Conservation (phyloP, 345 rosid species). For the Capsella bursapastoris region DNA sequence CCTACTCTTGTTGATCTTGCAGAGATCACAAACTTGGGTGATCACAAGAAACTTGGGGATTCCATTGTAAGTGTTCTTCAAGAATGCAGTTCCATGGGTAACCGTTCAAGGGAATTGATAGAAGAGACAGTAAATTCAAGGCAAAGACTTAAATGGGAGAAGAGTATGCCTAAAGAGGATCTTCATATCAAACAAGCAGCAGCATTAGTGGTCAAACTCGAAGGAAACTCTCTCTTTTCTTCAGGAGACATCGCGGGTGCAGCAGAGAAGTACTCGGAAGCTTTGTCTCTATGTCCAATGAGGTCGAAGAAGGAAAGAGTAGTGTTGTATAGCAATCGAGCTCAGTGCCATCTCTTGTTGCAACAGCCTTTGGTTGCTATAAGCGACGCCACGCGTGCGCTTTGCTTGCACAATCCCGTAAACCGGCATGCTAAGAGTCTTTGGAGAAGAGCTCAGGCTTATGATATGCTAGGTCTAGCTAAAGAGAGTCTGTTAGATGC, state of each 20-base stretch:
- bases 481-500: conserved; percentile 98
- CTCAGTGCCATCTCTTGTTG: conserved; percentile 92
- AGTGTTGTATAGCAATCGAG: conserved; percentile 90
- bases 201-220: conserved; percentile 89
- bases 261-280: conserved; percentile 90
- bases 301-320: conserved; percentile 96
- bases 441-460: conserved; percentile 99
- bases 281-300: conserved; percentile 86
- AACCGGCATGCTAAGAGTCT: conserved; percentile 97
- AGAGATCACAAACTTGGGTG: conserved; percentile 81
- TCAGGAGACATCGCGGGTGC: conserved; percentile 94
- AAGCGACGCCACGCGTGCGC: conserved; percentile 92
- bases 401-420: conserved; percentile 82
- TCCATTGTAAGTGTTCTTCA: conserved; percentile 76
- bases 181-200: conserved; percentile 99
- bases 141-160: conserved; percentile 90
- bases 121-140: conserved; percentile 74
- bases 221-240: conserved; percentile 96
- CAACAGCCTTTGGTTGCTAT: conserved; percentile 94
- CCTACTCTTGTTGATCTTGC: conserved; percentile 89
- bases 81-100: conserved; percentile 63
- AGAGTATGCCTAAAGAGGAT: conserved; percentile 94
- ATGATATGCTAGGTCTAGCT: conserved; percentile 92
- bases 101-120: conserved; percentile 67
- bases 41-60: conserved; percentile 94